These are phyloP conservation scores for Carex myosuroides DNA, from an alignment of 176 grass and related monocot genomes.

Conservation along the genomic window DNA sequence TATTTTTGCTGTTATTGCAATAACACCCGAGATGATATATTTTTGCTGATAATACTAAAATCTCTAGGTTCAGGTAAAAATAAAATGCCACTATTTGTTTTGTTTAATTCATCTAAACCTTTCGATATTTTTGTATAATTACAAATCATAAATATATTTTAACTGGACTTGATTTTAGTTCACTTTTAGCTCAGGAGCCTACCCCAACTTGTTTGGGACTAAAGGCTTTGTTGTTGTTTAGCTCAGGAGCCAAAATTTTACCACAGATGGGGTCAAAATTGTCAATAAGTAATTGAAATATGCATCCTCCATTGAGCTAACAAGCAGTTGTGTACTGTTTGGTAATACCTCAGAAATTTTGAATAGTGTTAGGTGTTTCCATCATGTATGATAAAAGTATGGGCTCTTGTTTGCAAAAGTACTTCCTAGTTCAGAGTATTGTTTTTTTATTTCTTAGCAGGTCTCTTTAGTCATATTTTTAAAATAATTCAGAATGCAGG, in stretches of 20 bases:
- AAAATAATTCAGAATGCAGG: slow-evolving; percentile 76
- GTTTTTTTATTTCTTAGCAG: neutral
- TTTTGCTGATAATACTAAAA: neutral
- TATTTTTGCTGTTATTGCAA: neutral
- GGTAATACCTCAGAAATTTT: neutral
- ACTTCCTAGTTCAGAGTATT: neutral
- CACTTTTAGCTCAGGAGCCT: neutral
- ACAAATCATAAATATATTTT: neutral
- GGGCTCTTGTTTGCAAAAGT: neutral
- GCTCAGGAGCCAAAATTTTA: neutral
- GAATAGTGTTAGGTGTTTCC: neutral
- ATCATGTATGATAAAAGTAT: neutral
- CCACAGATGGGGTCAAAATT: neutral
- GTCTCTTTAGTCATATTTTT: slow-evolving; percentile 44
- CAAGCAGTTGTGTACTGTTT: neutral
- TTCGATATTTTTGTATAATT: neutral
- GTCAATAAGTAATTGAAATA: neutral
- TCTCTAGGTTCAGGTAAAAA: neutral
- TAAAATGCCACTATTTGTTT: neutral
- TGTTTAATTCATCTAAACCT: neutral
- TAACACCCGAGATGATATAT: neutral
- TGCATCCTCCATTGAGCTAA: neutral
- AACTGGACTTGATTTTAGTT: neutral
- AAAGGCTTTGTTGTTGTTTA: neutral
- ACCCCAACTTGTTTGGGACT: too few relatives aligned